Percentiles rank a stretch among this genome's conserved stretches.
phyloP scores from a whole-genome alignment of 1,284 basidiomycete genomes.

The Cerrena zonata region DNA sequence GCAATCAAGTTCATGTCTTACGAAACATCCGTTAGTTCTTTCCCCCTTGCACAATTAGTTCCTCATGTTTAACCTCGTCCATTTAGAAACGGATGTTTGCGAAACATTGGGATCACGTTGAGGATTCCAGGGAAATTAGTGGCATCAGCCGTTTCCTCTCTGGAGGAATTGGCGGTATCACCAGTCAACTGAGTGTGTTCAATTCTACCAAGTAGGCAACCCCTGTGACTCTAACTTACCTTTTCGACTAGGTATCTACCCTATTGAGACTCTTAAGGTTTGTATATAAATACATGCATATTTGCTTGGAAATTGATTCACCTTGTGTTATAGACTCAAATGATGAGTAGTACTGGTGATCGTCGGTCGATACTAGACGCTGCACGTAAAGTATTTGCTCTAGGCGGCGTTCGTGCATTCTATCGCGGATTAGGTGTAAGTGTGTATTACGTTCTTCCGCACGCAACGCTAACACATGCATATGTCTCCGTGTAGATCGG shows the following conservation, averaged over 20 bases:
- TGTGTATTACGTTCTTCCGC: constrained; percentile 14
- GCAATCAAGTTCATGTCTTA: constrained; percentile 98
- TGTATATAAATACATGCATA: constrained; percentile 9
- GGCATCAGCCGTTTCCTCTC: constrained; percentile 89
- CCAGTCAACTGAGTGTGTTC: constrained; percentile 80
- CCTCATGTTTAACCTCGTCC: constrained; percentile 8
- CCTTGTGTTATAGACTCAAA: constrained; percentile 63
- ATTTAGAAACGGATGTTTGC: constrained; percentile 88
- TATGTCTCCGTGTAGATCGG: constrained; percentile 57
- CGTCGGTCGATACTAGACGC: constrained; percentile 57
- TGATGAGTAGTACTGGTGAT: constrained; percentile 80
- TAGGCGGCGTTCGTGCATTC: constrained; percentile 81
- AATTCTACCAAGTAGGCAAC: too few relatives aligned
- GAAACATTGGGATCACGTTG: constrained; percentile 84
- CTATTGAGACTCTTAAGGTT: constrained; percentile 83
- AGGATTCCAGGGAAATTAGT: constrained; percentile 85
- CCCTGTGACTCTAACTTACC: too few relatives aligned
- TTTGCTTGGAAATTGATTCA: constrained; percentile 7
- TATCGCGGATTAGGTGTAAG: constrained; percentile 88
- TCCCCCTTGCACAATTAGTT: constrained; percentile 12
- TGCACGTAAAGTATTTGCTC: constrained; percentile 64
- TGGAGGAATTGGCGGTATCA: constrained; percentile 92
- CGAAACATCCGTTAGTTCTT: constrained; percentile 74
- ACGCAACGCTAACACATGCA: background rate
- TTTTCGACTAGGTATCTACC: constrained; percentile 66